phyloP scores from a whole-genome alignment of 345 rosid genomes.

The Citrus reticulata region DNA sequence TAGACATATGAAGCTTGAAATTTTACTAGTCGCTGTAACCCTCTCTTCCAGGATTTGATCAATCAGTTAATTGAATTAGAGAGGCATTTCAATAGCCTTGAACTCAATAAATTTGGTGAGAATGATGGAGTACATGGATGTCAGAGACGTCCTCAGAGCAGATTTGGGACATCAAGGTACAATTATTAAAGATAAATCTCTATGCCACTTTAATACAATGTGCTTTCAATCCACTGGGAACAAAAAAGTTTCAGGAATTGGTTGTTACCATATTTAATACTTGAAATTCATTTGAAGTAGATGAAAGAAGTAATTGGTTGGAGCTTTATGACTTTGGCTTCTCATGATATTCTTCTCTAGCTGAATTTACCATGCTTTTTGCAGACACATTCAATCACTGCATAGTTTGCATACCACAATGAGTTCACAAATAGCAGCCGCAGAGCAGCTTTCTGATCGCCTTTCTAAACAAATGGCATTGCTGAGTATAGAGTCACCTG shows the following conservation, averaged over 20 bases:
- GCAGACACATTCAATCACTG: slow-evolving; percentile 68
- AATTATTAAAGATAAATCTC: background rate
- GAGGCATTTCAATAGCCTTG: slow-evolving; percentile 84
- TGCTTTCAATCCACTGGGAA: background rate
- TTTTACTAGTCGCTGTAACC: slow-evolving; percentile 14
- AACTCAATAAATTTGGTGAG: slow-evolving; percentile 74
- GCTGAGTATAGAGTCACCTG: slow-evolving; percentile 69
- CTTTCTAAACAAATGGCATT: slow-evolving; percentile 83
- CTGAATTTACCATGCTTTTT: slow-evolving; percentile 22
- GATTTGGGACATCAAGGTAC: slow-evolving; percentile 70
- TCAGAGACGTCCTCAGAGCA: slow-evolving; percentile 43
- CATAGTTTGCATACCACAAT: slow-evolving; percentile 70
- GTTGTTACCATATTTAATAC: background rate
- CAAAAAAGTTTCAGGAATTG: background rate
- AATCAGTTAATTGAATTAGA: slow-evolving; percentile 79
- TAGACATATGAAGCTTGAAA: slow-evolving; percentile 8
- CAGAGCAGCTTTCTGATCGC: slow-evolving; percentile 79
- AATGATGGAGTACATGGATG: slow-evolving; percentile 39
- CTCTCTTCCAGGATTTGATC: slow-evolving; percentile 66
- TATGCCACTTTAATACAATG: background rate
- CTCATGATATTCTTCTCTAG: background rate
- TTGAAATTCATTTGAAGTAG: slow-evolving; percentile 10
- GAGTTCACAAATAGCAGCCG: slow-evolving; percentile 78
- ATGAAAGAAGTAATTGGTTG: background rate
- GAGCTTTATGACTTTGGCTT: background rate